Conservation (phyloP, 768 basidiomycete genomes). For the Auriscalpium orientale region DNA sequence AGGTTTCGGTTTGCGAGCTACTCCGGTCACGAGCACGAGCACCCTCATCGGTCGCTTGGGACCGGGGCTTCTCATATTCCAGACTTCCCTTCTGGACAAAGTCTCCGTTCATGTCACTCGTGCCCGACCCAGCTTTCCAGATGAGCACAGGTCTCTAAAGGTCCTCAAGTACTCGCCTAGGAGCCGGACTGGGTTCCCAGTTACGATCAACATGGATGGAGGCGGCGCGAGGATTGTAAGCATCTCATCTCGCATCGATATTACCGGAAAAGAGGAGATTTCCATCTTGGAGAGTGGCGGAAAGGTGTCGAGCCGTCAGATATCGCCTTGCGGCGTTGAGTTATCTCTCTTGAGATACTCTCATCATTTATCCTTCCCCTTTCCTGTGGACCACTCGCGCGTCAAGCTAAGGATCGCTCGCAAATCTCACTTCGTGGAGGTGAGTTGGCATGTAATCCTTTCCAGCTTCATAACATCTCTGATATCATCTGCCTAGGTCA, state of each 20-base stretch:
- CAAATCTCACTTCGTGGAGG: conserved; percentile 44
- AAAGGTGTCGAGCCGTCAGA: conserved; percentile 16
- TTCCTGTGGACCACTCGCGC: conserved; percentile 32
- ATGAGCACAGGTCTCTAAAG: neutral
- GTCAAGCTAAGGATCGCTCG: conserved; percentile 41
- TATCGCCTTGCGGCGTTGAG: conserved; percentile 26
- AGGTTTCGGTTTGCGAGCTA: conserved; percentile 14
- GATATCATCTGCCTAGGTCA: conserved; percentile 19
- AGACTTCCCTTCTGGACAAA: neutral
- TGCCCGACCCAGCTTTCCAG: neutral
- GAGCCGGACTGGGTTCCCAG: neutral
- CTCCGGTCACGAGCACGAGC: conserved; percentile 18
- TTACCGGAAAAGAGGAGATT: conserved; percentile 8
- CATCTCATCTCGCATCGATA: conserved; percentile 4
- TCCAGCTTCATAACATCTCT: conserved; percentile 9
- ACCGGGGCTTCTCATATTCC: neutral
- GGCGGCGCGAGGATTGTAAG: neutral
- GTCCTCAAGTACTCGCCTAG: neutral
- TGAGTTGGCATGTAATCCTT: neutral
- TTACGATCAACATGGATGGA: neutral
- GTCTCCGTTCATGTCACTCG: neutral
- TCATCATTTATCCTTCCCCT: conserved; percentile 32
- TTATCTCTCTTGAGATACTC: conserved; percentile 21
- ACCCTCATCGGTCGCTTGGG: conserved; percentile 19
- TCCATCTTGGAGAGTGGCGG: conserved; percentile 9